phyloP scores from a whole-genome alignment of 495 filamentous ascomycete species.

The Ramalina peruviana region DNA sequence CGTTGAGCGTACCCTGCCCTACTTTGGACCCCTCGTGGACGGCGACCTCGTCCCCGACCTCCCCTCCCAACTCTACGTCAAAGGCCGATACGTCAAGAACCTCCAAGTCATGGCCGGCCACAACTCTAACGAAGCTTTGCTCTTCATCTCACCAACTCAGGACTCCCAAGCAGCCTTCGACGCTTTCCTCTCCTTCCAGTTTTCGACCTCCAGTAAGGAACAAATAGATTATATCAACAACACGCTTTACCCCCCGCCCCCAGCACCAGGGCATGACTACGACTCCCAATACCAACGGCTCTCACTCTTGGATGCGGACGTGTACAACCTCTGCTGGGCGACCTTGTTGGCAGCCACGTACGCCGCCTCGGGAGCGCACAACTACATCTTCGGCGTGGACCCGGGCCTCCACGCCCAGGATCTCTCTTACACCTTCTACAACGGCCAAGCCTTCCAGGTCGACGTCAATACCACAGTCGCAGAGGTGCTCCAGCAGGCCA shows the following conservation, averaged over 20 bases:
- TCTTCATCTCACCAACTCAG: not conserved
- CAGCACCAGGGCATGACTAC: slow-evolving; percentile 1
- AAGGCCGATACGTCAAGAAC: slow-evolving; percentile 1
- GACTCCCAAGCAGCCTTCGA: slow-evolving; percentile 3
- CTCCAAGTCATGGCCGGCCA: slow-evolving; percentile 3
- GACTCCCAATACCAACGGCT: slow-evolving; percentile 5
- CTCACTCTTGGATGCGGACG: not conserved
- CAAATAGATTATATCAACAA: slow-evolving; percentile 5
- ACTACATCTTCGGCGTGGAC: slow-evolving; percentile 9
- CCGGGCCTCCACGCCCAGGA: slow-evolving; percentile 10
- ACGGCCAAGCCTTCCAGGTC: not conserved
- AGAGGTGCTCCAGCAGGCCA: not conserved
- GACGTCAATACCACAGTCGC: slow-evolving; percentile 1
- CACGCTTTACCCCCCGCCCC: slow-evolving; percentile 5
- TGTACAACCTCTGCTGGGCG: not conserved
- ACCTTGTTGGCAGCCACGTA: not conserved
- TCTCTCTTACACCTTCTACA: slow-evolving; percentile 10
- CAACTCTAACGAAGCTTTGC: not conserved
- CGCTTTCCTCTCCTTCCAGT: not conserved
- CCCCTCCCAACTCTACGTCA: not conserved
- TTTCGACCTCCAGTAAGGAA: not conserved
- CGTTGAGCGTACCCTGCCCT: not conserved
- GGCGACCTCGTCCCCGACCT: slow-evolving; percentile 4
- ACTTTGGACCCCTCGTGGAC: slow-evolving; percentile 6
- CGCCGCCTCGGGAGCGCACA: slow-evolving; percentile 4